Evolutionary conservation across 768 basidiomycete genomes (phyloP).

Genomic region (Rhizopogon roseolus): DNA sequence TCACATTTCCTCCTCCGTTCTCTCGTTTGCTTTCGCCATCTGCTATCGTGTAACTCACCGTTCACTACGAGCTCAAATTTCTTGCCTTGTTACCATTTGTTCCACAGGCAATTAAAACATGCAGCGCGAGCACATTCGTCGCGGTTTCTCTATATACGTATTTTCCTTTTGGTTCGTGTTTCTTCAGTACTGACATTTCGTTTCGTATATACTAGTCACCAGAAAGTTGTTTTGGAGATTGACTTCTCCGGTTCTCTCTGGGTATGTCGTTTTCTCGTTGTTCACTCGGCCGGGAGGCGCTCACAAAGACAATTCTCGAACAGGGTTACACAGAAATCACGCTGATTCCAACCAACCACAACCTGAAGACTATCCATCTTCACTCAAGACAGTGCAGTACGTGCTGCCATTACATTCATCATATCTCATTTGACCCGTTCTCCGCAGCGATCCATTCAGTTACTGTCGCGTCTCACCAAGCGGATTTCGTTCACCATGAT

Average conservation of each 20-base stretch:
- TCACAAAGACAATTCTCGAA: slow-evolving; percentile 12
- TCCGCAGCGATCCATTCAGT: slow-evolving; percentile 64
- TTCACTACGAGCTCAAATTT: background rate
- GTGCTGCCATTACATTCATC: slow-evolving; percentile 26
- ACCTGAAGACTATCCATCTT: slow-evolving; percentile 79
- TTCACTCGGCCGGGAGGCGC: slow-evolving; percentile 11
- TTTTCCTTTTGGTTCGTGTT: slow-evolving; percentile 31
- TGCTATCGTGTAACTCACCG: background rate
- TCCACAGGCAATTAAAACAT: slow-evolving; percentile 30
- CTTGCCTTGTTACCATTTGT: slow-evolving; percentile 1
- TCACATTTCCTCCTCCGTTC: slow-evolving; percentile 1
- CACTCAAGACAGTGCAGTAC: slow-evolving; percentile 86
- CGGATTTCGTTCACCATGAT: slow-evolving; percentile 79
- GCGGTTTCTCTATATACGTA: slow-evolving; percentile 87
- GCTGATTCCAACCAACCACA: slow-evolving; percentile 72
- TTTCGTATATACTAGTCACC: slow-evolving; percentile 80
- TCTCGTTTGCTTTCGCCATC: background rate
- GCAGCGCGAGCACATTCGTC: slow-evolving; percentile 74
- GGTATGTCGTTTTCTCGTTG: slow-evolving; percentile 43
- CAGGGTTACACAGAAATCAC: slow-evolving; percentile 95
- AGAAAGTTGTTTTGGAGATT: slow-evolving; percentile 92
- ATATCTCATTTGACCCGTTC: slow-evolving; percentile 18
- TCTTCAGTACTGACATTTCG: slow-evolving; percentile 38
- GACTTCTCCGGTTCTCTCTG: slow-evolving; percentile 86
- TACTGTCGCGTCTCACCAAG: slow-evolving; percentile 63